Evolutionary conservation across 768 basidiomycete species (phyloP), one percentile per base, ranked within the genome.

Genomic region (Lyophyllum semitale): DNA sequence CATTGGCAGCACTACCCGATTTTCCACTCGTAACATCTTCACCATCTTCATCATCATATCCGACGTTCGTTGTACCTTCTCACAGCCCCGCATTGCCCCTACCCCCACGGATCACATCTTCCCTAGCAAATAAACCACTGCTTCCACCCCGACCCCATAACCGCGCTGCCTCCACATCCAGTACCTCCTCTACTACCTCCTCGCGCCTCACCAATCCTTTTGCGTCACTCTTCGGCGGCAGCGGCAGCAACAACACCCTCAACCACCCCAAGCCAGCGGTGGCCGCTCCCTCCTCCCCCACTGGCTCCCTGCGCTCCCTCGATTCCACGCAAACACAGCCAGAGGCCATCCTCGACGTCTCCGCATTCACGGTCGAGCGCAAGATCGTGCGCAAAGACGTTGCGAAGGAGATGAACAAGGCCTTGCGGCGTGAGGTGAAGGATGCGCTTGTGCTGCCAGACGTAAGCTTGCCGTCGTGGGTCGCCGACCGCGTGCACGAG

Each of bases 161-260:
- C 18, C 71, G 73, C 17, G 32, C 64, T 7, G 59, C 60, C 3
- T 53, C 68, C 17, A 47, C 62, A 29, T 54, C 61, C 17, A 25
- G 64, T 3, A 57, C 45, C 3, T 53, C 55, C 33, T 50, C 59
- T 41, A 40, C 66, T 17, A 45, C 66, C 20, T 45, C 75, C 0
- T 77, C 84, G 0, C 78, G 89, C 0, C 77, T 92, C 11, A 69
- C 80, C 25, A 89, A 88, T 62, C 87, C 91, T 0, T 94, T 95
- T 61, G 87, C 90, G 0, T 87, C 88, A 1, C 77, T 95, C n/a
- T 93, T 92, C 61, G 89, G 85, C 5, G 18, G 73, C 63, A 87
- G 84, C 9, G 13, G 73, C 63, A 54, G 64, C 63, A 53, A 64
- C 63, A 22, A 68, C 68, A 26, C 61, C 63, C 11, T 69, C 48